A percentile compares a stretch with the other conserved stretches of the same genome.
Evolutionary conservation across 805 yeast species (phyloP).

Genomic region (Myxozyma geophila): DNA sequence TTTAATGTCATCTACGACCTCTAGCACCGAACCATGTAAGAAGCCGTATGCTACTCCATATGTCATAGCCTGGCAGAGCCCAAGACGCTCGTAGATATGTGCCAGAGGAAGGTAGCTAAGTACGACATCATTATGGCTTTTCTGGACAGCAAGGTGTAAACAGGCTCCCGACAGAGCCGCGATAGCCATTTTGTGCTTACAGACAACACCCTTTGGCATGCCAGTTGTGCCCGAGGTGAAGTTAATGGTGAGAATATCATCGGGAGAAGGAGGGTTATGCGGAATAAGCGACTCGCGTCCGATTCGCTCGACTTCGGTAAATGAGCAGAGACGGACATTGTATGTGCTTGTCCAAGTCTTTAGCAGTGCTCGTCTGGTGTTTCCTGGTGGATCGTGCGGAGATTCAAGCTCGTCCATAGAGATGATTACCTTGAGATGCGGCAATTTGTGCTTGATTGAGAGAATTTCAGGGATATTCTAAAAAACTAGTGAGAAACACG

Average conservation of each 20-base stretch:
- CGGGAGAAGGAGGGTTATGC: conserved; percentile 55
- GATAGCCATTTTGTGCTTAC: conserved; percentile 52
- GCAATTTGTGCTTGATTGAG: conserved; percentile 51
- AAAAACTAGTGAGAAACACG: conserved; percentile 41
- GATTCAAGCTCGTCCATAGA: conserved; percentile 56
- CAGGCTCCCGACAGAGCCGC: conserved; percentile 26
- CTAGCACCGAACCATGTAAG: conserved; percentile 56
- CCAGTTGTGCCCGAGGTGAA: conserved; percentile 82
- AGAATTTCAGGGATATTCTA: conserved; percentile 53
- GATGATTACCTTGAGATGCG: conserved; percentile 56
- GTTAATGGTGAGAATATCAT: conserved; percentile 62
- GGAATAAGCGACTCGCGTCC: conserved; percentile 55
- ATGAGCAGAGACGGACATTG: conserved; percentile 25
- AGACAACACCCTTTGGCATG: conserved; percentile 71
- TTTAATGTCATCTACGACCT: conserved; percentile 65
- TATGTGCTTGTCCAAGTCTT: conserved; percentile 27
- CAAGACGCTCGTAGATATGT: conserved; percentile 61
- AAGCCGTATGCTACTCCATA: conserved; percentile 60
- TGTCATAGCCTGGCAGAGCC: conserved; percentile 50
- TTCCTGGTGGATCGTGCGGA: conserved; percentile 40
- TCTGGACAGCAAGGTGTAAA: not conserved
- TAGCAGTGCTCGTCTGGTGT: conserved; percentile 47
- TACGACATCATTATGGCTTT: conserved; percentile 47
- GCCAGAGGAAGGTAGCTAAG: conserved; percentile 59
- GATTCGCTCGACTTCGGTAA: conserved; percentile 45